Evolutionary conservation across 768 basidiomycete genomes (phyloP), one percentile per base, ranked within the genome.

Genomic region (Pulveroboletus ravenelii): DNA sequence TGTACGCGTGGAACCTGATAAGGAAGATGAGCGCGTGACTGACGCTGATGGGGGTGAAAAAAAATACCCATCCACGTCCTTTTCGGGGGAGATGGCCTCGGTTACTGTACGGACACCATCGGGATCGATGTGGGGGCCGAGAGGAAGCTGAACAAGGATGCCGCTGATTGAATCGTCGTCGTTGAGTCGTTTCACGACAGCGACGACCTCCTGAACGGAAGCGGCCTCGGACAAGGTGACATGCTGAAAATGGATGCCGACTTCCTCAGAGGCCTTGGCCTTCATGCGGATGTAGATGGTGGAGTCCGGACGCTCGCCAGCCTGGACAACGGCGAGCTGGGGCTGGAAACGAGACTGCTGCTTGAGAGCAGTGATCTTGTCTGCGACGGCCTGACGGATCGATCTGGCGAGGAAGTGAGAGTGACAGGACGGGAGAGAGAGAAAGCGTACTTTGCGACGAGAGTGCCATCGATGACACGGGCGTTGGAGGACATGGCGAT

Each of bases 221-320:
- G 81, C 75, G 41, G 82, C 80, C 38, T 76, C 81, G n/a, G 85
- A 77, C 15, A 93, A 67, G 45, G 74, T 73, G 65, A 98, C 73
- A 65, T 97, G 92, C 47, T 84, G 81, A 69, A 89, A 87, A 52
- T 77, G 80, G 72, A 98, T 89, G 52, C 96, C 94, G 57, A 89
- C 86, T 72, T 98, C 92, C 60, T 92, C 83, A 10, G 93, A 89
- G 10, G 96, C 96, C 70, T 94, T 97, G 38, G 81, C 77, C 73
- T 99, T 99, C 95, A 98, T 98, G 63, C 92, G 91, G 58, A 99
- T 85, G 71, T 99, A 99, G 37, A 86, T 85, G 17, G 77, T 74
- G 6, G 94, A 98, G 68, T 97, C 95, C 18, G 92, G 84, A 51
- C 91, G 87, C 29, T 85, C 82, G 47, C 96, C 96, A 45, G 92